phyloP scores from a whole-genome alignment of 1,284 basidiomycete genomes.

The Ustilago shanxiensis region DNA sequence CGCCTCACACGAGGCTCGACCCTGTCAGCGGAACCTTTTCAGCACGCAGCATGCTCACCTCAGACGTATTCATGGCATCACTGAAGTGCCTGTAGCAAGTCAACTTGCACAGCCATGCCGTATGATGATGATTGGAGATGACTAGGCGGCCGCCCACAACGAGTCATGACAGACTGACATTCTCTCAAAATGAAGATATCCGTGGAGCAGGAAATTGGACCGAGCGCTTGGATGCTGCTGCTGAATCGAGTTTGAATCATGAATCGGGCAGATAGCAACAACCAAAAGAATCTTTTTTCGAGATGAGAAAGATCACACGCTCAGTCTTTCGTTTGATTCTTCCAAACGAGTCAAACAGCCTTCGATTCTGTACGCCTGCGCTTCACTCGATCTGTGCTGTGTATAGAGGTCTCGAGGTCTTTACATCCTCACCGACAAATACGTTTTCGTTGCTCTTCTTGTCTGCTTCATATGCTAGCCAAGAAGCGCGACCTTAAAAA shows the following conservation, averaged over 20 bases:
- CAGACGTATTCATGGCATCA: no score
- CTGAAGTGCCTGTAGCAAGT: no score
- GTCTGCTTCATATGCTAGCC: conserved; percentile 38
- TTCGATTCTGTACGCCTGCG: background rate
- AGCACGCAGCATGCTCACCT: no score
- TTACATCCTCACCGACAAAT: background rate
- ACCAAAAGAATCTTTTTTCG: conserved; percentile 1
- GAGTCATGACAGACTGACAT: conserved; percentile 1
- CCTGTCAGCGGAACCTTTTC: background rate
- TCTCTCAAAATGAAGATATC: background rate
- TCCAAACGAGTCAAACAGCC: no score
- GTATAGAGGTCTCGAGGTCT: background rate
- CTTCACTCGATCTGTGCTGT: background rate
- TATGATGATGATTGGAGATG: background rate
- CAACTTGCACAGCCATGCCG: background rate
- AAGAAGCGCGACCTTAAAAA: conserved; percentile 53
- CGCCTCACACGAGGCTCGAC: background rate
- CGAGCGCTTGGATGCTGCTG: background rate
- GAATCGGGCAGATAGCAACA: conserved; percentile 2
- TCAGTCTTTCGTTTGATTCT: background rate
- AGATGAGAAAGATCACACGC: conserved; percentile 2
- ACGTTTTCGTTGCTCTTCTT: no score
- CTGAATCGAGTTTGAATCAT: background rate
- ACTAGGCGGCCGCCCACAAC: background rate
- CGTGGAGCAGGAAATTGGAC: conserved; percentile 5